Evolutionary conservation across 805 yeast genomes (phyloP), one percentile per base, ranked within the genome.

Genomic region (Hanseniaspora valbyensis): DNA sequence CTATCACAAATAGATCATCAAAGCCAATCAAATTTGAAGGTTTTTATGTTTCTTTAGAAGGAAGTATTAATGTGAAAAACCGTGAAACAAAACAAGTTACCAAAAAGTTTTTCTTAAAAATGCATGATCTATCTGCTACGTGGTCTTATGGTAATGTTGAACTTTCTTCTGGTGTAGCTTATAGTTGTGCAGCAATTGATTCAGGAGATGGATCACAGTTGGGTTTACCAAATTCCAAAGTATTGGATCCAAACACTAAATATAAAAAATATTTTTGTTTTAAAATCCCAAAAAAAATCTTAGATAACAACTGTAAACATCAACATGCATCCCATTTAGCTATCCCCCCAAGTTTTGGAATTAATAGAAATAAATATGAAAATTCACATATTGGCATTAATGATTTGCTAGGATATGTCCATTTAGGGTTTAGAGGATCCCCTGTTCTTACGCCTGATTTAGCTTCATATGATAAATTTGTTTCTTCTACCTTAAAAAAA

Each of bases 211-310:
- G 56, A 14, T 52, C 68, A 1, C 21, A 32, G 2, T 54, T 61
- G 29, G 73, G 81, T 0, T 60, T 80, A 5, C 70, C 75, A 0
- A 61, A 69, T 51, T 70, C 69, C 42, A 62, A 77, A 54, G 55
- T 69, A 1, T 60, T 80, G 13, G 58, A 62, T 34, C 81, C 83
- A 0, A 65, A 72, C 19, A 59, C 55, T 1, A 71, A 66, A 49
- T 73, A 76, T 56, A 78, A 78, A 57, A 80, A 80, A 58, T 72
- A 69, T 53, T 77, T 80, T 58, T 69, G 73, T 24, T 80, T 80
- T 58, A 74, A 69, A 57, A 68, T 79, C 42, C 85, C 85, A 0
- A 58, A 64, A 16, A 68, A 66, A 52, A 62, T 78, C 38, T 60
- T 80, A 13, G 84, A 79, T 55, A 70, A 68, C 16, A 61, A 71